Conservation (phyloP, 495 filamentous ascomycete species). For the Penicillium atrosanguineum region DNA sequence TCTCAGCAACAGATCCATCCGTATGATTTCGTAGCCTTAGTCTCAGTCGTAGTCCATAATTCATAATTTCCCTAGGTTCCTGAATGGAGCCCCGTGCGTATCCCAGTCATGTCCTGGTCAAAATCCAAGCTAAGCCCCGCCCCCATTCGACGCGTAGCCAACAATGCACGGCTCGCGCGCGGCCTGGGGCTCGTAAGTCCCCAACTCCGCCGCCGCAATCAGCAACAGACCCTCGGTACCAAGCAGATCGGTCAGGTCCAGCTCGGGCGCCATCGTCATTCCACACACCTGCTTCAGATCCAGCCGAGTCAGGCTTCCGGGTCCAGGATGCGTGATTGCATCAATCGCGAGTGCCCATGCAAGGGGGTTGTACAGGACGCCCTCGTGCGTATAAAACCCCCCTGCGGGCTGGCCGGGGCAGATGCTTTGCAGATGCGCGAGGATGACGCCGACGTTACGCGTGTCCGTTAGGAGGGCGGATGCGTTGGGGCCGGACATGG, state of each 20-base stretch:
- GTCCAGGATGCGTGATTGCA: slow-evolving; percentile 39
- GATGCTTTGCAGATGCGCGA: slow-evolving; percentile 42
- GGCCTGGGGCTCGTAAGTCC: slow-evolving; percentile 12
- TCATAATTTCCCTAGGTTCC: no score
- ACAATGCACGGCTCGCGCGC: slow-evolving; percentile 18
- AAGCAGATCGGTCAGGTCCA: slow-evolving; percentile 35
- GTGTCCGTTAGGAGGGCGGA: slow-evolving; percentile 39
- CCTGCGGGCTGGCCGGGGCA: slow-evolving; percentile 36
- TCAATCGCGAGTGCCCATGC: slow-evolving; percentile 42
- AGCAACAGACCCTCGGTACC: slow-evolving; percentile 32
- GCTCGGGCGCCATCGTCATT: slow-evolving; percentile 24
- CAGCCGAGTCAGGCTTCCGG: slow-evolving; percentile 28
- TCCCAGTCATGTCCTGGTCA: no score
- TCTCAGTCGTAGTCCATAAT: no score
- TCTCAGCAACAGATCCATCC: no score
- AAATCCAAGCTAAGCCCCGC: neutral
- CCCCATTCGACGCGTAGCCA: slow-evolving; percentile 19
- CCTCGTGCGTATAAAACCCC: slow-evolving; percentile 43
- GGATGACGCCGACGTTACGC: slow-evolving; percentile 40
- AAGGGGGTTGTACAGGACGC: slow-evolving; percentile 43
- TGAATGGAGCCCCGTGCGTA: no score
- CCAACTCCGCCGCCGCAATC: slow-evolving; percentile 15
- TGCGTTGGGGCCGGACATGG: slow-evolving; percentile 38
- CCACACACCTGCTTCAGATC: slow-evolving; percentile 30
- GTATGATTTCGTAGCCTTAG: no score